A percentile compares a stretch with the other conserved stretches of the same genome.
These are phyloP conservation scores for Trichoderma hamatum DNA, from an alignment of 2,329 filamentous ascomycete species.

Conservation along the genomic window DNA sequence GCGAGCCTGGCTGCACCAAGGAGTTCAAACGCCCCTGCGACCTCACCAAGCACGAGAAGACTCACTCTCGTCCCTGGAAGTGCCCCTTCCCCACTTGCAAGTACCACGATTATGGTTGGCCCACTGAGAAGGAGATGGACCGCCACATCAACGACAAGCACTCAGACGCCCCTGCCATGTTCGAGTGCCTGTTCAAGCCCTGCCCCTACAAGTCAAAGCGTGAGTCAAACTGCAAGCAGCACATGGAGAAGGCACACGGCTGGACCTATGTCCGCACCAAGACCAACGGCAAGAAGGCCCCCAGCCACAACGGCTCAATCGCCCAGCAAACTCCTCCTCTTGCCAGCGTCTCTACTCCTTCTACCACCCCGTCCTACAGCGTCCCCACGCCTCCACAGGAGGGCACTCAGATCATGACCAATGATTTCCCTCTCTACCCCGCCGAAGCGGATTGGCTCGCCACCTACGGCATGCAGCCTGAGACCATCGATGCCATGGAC, in stretches of 20 bases:
- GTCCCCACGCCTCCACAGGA: conserved; percentile 63
- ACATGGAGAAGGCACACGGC: conserved; percentile 96
- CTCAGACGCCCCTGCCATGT: conserved; percentile 76
- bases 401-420: conserved; percentile 38
- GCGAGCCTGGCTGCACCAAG: conserved; percentile 77
- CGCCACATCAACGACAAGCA: conserved; percentile 97
- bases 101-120: conserved; percentile 88
- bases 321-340: conserved; percentile 60
- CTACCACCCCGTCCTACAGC: conserved; percentile 53
- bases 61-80: conserved; percentile 95
- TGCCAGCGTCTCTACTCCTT: conserved; percentile 65
- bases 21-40: conserved; percentile 97
- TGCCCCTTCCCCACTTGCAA: conserved; percentile 83
- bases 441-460: conserved; percentile 51
- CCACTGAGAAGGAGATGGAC: conserved; percentile 96
- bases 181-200: conserved; percentile 77
- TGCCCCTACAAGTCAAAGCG: conserved; percentile 96
- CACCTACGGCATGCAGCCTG: conserved; percentile 38
- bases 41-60: conserved; percentile 97
- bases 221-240: conserved; percentile 95
- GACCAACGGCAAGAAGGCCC: conserved; percentile 74
- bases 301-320: conserved; percentile 50
- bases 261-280: conserved; percentile 93
- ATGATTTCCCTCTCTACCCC: conserved; percentile 55
- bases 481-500: conserved; percentile 48